Evolutionary conservation across 192 early-diverging fungal species (phyloP), one percentile per base, ranked within the genome.

Genomic region (Rhizophlyctis rosea): DNA sequence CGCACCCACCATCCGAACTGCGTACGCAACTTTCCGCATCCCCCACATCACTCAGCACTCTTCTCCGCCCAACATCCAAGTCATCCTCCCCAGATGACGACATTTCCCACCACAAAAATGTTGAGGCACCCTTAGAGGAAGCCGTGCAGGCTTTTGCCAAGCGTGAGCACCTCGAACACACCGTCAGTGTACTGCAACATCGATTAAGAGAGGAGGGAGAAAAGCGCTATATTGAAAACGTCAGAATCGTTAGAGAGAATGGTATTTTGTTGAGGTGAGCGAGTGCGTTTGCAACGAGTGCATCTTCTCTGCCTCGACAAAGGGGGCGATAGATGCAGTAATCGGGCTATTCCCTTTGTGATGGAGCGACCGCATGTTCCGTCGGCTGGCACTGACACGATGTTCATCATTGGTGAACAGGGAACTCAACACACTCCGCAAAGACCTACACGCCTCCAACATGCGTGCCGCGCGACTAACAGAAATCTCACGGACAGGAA

Each of bases 91-190:
- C n/a, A n/a, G n/a, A n/a, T n/a, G n/a, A n/a, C n/a, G n/a, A n/a
- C n/a, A n/a, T n/a, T n/a, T n/a, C n/a, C n/a, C n/a, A n/a, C n/a
- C n/a, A n/a, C n/a, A n/a, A n/a, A n/a, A n/a, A 56, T 14, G 34
- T 44, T 21, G 44, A 44, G 13, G 34, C 11, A 47, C 30, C 36
- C 57, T 36, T 68, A 29, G 62, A 57, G 18, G 48, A 50, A 0
- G 70, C 76, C 14, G 25, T 59, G 4, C 36, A 76, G 39, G 47
- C 51, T 24, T 60, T 49, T 57, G 29, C 61, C 31, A 69, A 79
- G 54, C 71, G 82, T 30, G 75, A 81, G 30, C 70, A 80, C 52
- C 56, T 79, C 28, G 67, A 77, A 67, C 60, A 75, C 51, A 83
- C 77, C 11, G 74, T 83, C 11, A 34, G 70, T 24, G 69, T 72